A percentile compares a stretch with the other conserved stretches of the same genome.
Conservation (phyloP, 73 alveolate genomes). For the Tetrahymena malaccensis region DNA sequence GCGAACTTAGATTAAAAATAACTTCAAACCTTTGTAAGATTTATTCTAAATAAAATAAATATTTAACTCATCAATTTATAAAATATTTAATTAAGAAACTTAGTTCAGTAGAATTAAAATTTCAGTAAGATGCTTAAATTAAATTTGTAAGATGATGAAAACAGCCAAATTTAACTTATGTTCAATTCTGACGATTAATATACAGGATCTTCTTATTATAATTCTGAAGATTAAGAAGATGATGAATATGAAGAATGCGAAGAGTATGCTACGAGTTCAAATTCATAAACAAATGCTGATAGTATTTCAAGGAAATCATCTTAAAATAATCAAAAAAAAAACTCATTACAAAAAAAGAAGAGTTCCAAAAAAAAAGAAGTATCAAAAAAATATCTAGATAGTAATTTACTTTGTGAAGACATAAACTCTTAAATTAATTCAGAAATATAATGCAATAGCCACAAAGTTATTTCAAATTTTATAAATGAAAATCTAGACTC, state of each 20-base stretch:
- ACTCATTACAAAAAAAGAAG: not conserved
- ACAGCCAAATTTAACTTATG: not conserved
- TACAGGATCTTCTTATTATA: not conserved
- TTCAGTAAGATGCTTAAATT: no score
- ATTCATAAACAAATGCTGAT: not conserved
- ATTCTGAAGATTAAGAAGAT: not conserved
- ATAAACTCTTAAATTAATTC: not conserved
- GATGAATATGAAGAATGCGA: not conserved
- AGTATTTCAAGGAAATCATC: not conserved
- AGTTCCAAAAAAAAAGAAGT: not conserved
- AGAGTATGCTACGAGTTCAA: not conserved
- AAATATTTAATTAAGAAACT: no score
- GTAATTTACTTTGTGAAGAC: not conserved
- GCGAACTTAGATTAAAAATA: no score
- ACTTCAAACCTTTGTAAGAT: no score
- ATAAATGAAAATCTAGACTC: not conserved
- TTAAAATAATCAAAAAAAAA: not conserved
- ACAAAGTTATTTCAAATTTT: not conserved
- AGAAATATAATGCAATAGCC: not conserved
- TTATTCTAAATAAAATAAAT: no score
- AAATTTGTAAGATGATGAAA: not conserved
- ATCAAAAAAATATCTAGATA: not conserved
- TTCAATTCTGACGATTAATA: not conserved
- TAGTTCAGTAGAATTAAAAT: no score
- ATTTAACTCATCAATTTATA: no score